Percentiles rank a stretch among this genome's conserved stretches.
phyloP scores from a whole-genome alignment of 345 rosid genomes.

The Psidium friedrichsthalianum region DNA sequence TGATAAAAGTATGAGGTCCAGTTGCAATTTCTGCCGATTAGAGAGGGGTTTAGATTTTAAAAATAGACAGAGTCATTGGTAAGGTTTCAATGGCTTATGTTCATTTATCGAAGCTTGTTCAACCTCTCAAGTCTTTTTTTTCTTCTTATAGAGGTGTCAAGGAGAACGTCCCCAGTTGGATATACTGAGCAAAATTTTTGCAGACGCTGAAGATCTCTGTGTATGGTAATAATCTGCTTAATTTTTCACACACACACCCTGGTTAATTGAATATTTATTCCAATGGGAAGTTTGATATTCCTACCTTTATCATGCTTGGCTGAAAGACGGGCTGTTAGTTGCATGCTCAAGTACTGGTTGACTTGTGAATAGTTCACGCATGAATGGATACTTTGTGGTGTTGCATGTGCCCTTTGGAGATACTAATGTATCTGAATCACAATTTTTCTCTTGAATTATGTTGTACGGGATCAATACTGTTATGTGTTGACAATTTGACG shows the following conservation, averaged over 20 bases:
- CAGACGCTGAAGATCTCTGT: slow-evolving; percentile 25
- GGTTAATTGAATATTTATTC: not conserved
- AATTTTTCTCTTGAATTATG: not conserved
- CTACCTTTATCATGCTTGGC: not conserved
- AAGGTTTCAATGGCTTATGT: slow-evolving; percentile 2
- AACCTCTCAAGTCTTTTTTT: not conserved
- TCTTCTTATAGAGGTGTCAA: slow-evolving; percentile 19
- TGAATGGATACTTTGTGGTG: not conserved
- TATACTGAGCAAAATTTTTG: slow-evolving; percentile 24
- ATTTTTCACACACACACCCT: not conserved
- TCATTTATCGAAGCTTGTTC: slow-evolving; percentile 1
- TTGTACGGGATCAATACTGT: not conserved
- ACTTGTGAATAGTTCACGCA: not conserved
- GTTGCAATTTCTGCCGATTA: slow-evolving; percentile 39
- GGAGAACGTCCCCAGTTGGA: slow-evolving; percentile 24
- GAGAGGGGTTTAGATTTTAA: slow-evolving; percentile 12
- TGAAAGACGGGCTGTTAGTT: not conserved
- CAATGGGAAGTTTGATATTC: not conserved
- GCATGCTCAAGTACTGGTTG: not conserved
- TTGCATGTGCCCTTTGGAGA: not conserved
- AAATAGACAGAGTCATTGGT: slow-evolving; percentile 27
- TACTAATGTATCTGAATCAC: not conserved
- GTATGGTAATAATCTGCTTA: slow-evolving; percentile 23
- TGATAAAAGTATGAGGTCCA: slow-evolving; percentile 6
- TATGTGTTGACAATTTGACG: not conserved